Evolutionary conservation across 116 monocot species (phyloP).

Genomic region (Posidonia oceanica): DNA sequence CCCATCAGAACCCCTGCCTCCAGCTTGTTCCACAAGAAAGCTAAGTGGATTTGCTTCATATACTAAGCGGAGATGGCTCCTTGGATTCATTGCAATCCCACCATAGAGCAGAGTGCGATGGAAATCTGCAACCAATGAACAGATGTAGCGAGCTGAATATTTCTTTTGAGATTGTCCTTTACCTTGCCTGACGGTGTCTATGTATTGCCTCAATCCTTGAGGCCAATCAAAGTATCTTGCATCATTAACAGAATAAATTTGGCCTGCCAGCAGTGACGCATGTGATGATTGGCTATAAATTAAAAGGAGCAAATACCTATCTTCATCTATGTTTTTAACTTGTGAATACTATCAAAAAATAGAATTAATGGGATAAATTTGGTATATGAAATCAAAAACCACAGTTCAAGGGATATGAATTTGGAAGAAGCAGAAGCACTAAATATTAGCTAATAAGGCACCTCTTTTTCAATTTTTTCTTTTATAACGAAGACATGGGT

Average conservation of each 20-base stretch:
- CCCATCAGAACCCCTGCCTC: conserved; percentile 88
- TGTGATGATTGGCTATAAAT: background rate
- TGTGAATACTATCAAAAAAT: background rate
- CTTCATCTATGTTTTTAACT: conserved; percentile 2
- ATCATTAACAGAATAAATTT: conserved; percentile 98
- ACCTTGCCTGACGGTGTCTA: conserved; percentile 82
- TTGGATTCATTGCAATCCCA: conserved; percentile 88
- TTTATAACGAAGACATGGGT: too few relatives aligned
- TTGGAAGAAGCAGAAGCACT: too few relatives aligned
- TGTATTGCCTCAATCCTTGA: conserved; percentile 71
- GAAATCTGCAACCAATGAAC: conserved; percentile 91
- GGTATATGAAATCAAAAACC: background rate
- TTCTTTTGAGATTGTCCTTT: conserved; percentile 84
- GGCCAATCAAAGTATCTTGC: conserved; percentile 98
- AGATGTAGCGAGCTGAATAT: conserved; percentile 89
- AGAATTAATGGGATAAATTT: too few relatives aligned
- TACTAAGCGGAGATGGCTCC: conserved; percentile 85
- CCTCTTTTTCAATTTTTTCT: too few relatives aligned
- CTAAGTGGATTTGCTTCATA: conserved; percentile 96
- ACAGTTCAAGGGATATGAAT: background rate
- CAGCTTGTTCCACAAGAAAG: conserved; percentile 89
- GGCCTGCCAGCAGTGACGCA: conserved; percentile 32
- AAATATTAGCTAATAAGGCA: too few relatives aligned
- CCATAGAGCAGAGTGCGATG: conserved; percentile 88
- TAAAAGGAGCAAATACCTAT: background rate